Conservation (phyloP, 1,139 yeast species). For the Spathaspora sp. region DNA sequence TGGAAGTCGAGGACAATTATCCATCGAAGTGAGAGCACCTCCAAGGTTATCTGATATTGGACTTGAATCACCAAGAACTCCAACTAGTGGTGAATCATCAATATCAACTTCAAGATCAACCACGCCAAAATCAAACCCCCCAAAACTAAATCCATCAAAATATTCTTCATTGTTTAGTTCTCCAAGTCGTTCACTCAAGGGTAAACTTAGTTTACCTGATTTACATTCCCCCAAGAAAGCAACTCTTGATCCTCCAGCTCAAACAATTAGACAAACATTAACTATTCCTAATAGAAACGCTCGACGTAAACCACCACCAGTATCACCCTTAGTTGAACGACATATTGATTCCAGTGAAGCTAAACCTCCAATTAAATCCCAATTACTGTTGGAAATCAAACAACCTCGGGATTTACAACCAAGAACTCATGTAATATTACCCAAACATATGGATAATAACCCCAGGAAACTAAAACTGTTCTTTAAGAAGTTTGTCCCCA, state of each 20-base stretch:
- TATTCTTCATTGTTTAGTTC: background rate
- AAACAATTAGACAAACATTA: background rate
- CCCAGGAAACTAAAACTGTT: conserved; percentile 13
- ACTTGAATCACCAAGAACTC: background rate
- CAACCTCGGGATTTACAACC: background rate
- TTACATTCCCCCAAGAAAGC: background rate
- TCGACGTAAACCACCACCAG: background rate
- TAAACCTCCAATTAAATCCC: background rate
- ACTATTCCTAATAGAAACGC: background rate
- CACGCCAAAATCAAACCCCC: background rate
- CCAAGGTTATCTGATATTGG: background rate
- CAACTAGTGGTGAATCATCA: too few species aligned
- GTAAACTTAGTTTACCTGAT: background rate
- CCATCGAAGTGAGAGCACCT: background rate
- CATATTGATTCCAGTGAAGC: background rate
- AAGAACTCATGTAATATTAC: background rate
- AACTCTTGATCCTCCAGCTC: background rate
- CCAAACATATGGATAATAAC: background rate
- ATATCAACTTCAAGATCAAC: background rate
- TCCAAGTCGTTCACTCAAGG: background rate
- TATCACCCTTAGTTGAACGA: background rate
- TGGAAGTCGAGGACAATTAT: background rate
- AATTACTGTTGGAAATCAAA: background rate
- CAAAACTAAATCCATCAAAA: background rate
- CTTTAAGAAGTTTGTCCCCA: conserved; percentile 10